Conservation (phyloP, 2,329 filamentous ascomycete species). For the Fusarium cicatricum region DNA sequence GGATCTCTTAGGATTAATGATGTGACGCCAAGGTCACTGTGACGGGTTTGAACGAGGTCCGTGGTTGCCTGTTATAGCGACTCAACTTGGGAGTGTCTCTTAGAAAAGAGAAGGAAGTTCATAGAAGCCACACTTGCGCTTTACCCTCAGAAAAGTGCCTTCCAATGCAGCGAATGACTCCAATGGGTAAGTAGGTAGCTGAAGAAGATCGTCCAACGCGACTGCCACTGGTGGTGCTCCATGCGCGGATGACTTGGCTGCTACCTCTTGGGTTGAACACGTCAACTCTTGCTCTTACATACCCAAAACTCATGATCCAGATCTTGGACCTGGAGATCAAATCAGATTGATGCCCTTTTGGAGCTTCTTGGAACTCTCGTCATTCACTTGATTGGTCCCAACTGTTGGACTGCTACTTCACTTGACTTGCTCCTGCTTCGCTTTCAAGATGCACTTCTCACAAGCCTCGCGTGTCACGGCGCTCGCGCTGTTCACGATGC, state of each 20-base stretch:
- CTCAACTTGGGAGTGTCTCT: too few relatives aligned
- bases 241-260: background rate
- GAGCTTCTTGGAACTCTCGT: constrained; percentile 31
- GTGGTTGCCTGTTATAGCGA: too few relatives aligned
- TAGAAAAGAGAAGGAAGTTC: too few relatives aligned
- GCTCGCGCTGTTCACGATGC: constrained; percentile 2
- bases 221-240: background rate
- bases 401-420: background rate
- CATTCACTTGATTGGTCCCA: constrained; percentile 1
- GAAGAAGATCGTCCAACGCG: background rate
- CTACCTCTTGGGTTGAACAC: background rate
- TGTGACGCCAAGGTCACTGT: too few relatives aligned
- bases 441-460: constrained; percentile 18
- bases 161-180: too few relatives aligned
- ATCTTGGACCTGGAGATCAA: constrained; percentile 4
- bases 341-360: constrained; percentile 25
- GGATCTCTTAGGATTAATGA: too few relatives aligned
- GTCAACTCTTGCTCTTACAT: constrained; percentile 20
- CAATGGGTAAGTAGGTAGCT: too few relatives aligned
- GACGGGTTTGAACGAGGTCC: too few relatives aligned
- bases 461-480: background rate
- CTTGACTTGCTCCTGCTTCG: background rate
- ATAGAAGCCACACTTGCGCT: too few relatives aligned
- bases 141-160: too few relatives aligned
- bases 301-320: background rate